Conservation (phyloP, 1,284 basidiomycete species). For the Termitomyces sp. region DNA sequence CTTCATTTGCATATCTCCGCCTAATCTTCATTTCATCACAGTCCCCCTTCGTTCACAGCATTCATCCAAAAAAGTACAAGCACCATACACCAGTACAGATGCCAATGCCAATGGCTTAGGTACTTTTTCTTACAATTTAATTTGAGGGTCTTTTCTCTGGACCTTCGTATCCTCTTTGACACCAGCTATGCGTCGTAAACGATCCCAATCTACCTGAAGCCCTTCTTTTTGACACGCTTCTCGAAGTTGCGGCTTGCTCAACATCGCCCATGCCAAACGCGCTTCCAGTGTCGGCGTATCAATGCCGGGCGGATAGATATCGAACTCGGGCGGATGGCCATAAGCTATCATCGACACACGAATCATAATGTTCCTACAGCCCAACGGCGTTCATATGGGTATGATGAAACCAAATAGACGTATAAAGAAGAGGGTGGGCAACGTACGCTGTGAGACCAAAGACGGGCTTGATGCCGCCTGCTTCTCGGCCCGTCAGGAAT, state of each 20-base stretch:
- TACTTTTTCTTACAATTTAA: conserved; percentile 7
- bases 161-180: conserved; percentile 14
- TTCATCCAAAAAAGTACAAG: neutral
- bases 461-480: conserved; percentile 76
- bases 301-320: conserved; percentile 46
- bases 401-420: neutral
- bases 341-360: conserved; percentile 66
- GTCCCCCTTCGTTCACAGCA: neutral
- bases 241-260: conserved; percentile 39
- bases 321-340: conserved; percentile 57
- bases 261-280: conserved; percentile 58
- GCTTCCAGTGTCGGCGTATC: conserved; percentile 41
- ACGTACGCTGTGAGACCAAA: conserved; percentile 79
- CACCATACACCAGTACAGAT: neutral
- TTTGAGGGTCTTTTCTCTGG: neutral
- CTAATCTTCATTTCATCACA: neutral
- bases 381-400: neutral
- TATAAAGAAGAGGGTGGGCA: neutral
- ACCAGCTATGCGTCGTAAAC: conserved; percentile 10
- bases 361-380: conserved; percentile 63
- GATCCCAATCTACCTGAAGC: conserved; percentile 28
- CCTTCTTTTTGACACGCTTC: conserved; percentile 50
- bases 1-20: neutral
- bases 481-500: conserved; percentile 80
- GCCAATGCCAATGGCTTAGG: neutral